phyloP scores from a whole-genome alignment of 108 stramenopile genomes.

The Chaetoceros tenuissimus region DNA sequence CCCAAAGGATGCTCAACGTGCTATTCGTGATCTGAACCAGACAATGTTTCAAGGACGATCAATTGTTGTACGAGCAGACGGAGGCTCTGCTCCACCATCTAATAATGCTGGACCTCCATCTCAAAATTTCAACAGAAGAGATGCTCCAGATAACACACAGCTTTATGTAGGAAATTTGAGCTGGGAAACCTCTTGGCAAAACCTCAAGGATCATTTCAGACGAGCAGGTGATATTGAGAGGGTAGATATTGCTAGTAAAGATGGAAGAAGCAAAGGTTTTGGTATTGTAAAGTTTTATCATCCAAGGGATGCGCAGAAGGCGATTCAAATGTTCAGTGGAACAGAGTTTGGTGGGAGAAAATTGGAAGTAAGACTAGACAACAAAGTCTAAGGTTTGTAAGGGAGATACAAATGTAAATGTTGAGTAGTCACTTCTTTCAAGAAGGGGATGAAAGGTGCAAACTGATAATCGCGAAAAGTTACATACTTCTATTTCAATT shows the following conservation, averaged over 20 bases:
- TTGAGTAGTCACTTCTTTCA: too few relatives aligned
- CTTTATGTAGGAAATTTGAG: conserved; percentile 7
- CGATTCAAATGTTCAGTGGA: conserved; percentile 79
- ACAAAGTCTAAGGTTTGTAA: too few relatives aligned
- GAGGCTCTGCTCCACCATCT: too few relatives aligned
- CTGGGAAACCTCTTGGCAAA: background rate
- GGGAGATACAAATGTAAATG: too few relatives aligned
- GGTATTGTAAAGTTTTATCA: conserved; percentile 88
- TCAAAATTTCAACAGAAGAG: background rate
- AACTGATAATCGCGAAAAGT: too few relatives aligned
- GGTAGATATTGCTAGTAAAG: conserved; percentile 76
- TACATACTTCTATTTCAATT: too few relatives aligned
- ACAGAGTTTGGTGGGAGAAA: conserved; percentile 69
- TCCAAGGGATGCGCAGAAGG: conserved; percentile 75
- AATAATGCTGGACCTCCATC: too few relatives aligned
- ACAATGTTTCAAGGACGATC: conserved; percentile 70
- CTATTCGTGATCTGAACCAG: conserved; percentile 80
- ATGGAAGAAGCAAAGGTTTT: conserved; percentile 85
- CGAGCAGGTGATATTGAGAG: conserved; percentile 22
- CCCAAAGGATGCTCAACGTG: conserved; percentile 73
- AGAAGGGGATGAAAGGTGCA: too few relatives aligned
- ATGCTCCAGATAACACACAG: background rate
- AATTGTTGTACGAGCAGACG: conserved; percentile 88
- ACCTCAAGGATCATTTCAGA: conserved; percentile 43
- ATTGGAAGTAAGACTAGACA: conserved; percentile 87